These are phyloP conservation scores for Colletotrichum higginsianum DNA, from an alignment of 2,329 filamentous ascomycete genomes.

Conservation along the genomic window DNA sequence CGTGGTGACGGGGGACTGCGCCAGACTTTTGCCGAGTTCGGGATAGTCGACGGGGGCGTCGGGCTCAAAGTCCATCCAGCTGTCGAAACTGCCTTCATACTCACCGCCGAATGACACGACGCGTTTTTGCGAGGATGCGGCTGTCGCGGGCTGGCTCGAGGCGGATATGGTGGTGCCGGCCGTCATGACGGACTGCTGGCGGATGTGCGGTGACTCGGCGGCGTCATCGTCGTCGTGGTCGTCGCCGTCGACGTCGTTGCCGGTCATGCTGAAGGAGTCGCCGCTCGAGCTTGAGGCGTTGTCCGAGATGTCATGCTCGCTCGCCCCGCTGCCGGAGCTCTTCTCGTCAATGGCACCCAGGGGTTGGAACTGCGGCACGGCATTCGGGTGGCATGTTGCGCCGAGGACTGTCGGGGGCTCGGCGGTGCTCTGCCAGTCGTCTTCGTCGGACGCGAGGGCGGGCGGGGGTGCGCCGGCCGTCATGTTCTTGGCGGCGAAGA, in stretches of 20 bases:
- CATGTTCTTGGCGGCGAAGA: constrained; percentile 67
- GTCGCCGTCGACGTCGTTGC: constrained; percentile 46
- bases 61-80: constrained; percentile 45
- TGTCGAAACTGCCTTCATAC: constrained; percentile 27
- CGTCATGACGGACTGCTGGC: constrained; percentile 56
- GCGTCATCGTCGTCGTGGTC: constrained; percentile 27
- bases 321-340: constrained; percentile 31
- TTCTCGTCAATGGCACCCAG: constrained; percentile 41
- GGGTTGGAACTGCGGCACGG: constrained; percentile 36
- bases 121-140: constrained; percentile 46
- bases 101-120: constrained; percentile 32
- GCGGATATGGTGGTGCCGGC: constrained; percentile 58
- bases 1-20: constrained; percentile 33
- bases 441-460: constrained; percentile 50
- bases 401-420: constrained; percentile 29
- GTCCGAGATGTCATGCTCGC: constrained; percentile 44
- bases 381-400: constrained; percentile 31
- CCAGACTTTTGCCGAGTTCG: constrained; percentile 39
- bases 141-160: constrained; percentile 47
- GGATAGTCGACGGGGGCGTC: constrained; percentile 36
- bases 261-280: constrained; percentile 54
- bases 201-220: constrained; percentile 34
- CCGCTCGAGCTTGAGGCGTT: constrained; percentile 51
- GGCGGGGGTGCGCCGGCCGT: constrained; percentile 64
- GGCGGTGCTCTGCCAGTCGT: constrained; percentile 36